Evolutionary conservation across 2,329 filamentous ascomycete species (phyloP).

Genomic region (Stylonectria norvegica): DNA sequence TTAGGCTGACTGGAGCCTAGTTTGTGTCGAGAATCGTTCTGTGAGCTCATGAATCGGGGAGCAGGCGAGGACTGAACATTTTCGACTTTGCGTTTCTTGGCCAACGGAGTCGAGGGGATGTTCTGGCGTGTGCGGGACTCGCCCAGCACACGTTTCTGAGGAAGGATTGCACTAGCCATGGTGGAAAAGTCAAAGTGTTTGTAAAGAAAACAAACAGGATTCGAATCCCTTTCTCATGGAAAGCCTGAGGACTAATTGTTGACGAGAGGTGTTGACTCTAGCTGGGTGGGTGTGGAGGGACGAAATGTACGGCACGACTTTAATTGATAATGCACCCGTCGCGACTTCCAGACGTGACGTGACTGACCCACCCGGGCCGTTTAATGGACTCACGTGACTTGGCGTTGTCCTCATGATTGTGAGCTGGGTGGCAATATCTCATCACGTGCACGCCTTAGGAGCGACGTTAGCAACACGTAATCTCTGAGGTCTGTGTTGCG

Average conservation of each 20-base stretch:
- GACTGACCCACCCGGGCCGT: slow-evolving; percentile 29
- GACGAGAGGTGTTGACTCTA: slow-evolving; percentile 4
- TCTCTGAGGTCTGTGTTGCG: too few relatives aligned
- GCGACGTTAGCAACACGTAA: too few relatives aligned
- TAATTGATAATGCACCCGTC: slow-evolving; percentile 29
- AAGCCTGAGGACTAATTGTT: slow-evolving; percentile 3
- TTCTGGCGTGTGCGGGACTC: slow-evolving; percentile 65
- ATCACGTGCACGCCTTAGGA: too few relatives aligned
- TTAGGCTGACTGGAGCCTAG: slow-evolving; percentile 73
- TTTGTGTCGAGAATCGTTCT: slow-evolving; percentile 59
- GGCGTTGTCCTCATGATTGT: too few relatives aligned
- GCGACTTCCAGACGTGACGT: slow-evolving; percentile 37
- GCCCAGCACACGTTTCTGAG: slow-evolving; percentile 70
- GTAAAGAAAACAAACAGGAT: slow-evolving; percentile 5
- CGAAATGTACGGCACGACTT: slow-evolving; percentile 26
- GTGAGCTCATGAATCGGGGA: slow-evolving; percentile 59
- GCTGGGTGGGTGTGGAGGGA: slow-evolving; percentile 14
- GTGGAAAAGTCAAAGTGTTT: slow-evolving; percentile 15
- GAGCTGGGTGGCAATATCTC: too few relatives aligned
- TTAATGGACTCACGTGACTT: slow-evolving; percentile 32
- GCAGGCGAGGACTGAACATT: slow-evolving; percentile 53
- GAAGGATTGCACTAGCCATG: slow-evolving; percentile 52
- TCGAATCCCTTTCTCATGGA: slow-evolving; percentile 12
- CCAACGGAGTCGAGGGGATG: slow-evolving; percentile 53
- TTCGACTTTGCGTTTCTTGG: slow-evolving; percentile 85